A percentile compares a stretch with the other conserved stretches of the same genome.
phyloP scores from a whole-genome alignment of 2,329 filamentous ascomycete species.

The Aspergillus sojae region DNA sequence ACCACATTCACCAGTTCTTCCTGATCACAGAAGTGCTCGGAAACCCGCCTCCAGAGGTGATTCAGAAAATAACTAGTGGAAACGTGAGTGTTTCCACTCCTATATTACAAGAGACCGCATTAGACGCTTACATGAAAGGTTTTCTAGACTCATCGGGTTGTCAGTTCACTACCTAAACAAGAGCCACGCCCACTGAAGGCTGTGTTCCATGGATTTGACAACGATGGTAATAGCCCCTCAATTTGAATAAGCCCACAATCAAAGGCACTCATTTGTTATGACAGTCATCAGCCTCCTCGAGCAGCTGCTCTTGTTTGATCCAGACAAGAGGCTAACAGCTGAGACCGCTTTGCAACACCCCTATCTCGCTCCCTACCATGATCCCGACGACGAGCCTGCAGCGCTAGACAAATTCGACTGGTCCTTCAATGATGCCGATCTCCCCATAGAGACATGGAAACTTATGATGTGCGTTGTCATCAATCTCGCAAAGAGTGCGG shows the following conservation, averaged over 20 bases:
- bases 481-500: no score
- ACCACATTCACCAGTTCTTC: conserved; percentile 98
- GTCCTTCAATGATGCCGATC: conserved; percentile 97
- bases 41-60: conserved; percentile 95
- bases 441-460: conserved; percentile 99
- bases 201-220: conserved; percentile 94
- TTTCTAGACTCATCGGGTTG: conserved; percentile 82
- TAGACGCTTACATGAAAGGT: not conserved
- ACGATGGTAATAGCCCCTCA: conserved; percentile 60
- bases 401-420: conserved; percentile 98
- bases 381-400: conserved; percentile 92
- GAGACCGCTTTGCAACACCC: conserved; percentile 83
- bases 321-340: conserved; percentile 91
- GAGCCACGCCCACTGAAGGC: conserved; percentile 80
- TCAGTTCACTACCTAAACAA: conserved; percentile 91
- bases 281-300: conserved; percentile 89
- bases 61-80: conserved; percentile 96
- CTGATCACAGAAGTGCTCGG: conserved; percentile 97
- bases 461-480: conserved; percentile 86
- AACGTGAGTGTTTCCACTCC: conserved; percentile 64
- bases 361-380: conserved; percentile 94
- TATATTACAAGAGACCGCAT: not conserved
- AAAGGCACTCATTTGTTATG: not conserved
- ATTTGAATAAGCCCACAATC: not conserved
- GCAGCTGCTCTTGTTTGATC: conserved; percentile 95